phyloP scores from a whole-genome alignment of 306 rosid genomes.

The Fragaria iinumae region DNA sequence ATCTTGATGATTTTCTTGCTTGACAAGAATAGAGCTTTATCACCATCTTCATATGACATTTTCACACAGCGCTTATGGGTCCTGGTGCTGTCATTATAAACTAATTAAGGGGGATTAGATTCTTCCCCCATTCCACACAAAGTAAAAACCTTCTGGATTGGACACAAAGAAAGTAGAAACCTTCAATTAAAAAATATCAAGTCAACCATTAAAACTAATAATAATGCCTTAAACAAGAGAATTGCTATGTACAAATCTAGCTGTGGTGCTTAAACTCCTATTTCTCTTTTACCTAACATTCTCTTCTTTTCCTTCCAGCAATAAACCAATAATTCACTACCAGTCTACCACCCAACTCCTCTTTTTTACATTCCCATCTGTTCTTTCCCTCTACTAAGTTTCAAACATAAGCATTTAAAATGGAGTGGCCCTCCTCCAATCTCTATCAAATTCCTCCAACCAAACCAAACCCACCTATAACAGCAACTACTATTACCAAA shows the following conservation, averaged over 20 bases:
- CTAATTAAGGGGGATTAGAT: conserved; percentile 6
- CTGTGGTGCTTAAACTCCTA: conserved; percentile 21
- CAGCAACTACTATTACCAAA: conserved; percentile 49
- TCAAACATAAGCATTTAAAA: conserved; percentile 47
- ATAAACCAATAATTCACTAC: conserved; percentile 29
- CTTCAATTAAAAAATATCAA: neutral
- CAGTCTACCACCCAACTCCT: conserved; percentile 15
- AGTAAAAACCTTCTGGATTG: neutral
- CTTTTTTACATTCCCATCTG: conserved; percentile 23
- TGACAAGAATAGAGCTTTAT: neutral
- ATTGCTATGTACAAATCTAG: conserved; percentile 41
- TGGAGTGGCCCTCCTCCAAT: conserved; percentile 25
- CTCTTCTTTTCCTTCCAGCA: conserved; percentile 18
- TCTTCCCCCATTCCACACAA: conserved; percentile 9
- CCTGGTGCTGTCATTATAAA: neutral
- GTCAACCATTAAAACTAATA: conserved; percentile 41
- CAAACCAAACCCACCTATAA: conserved; percentile 64
- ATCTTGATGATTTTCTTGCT: conserved; percentile 10
- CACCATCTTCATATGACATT: neutral
- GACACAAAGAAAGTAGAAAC: neutral
- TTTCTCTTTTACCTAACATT: conserved; percentile 31
- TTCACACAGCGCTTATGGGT: neutral
- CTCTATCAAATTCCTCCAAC: conserved; percentile 42
- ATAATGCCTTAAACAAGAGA: conserved; percentile 19
- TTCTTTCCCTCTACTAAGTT: conserved; percentile 5